Evolutionary conservation across 306 rosid species (phyloP), one percentile per base, ranked within the genome.

Genomic region (Castanea mollissima): DNA sequence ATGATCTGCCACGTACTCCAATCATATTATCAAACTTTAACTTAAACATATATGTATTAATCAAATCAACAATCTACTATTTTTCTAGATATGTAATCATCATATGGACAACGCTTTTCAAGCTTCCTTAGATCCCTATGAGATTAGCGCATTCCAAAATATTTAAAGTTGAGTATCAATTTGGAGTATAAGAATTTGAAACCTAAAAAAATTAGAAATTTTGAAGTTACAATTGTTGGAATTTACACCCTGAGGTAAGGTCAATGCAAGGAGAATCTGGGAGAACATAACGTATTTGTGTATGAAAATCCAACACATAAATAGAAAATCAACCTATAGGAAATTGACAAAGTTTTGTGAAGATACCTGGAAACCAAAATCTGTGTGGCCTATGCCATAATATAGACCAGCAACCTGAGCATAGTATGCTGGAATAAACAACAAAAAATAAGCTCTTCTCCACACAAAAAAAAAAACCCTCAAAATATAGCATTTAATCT

Each of bases 331-430:
- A 67, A 18, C 51, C 23, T 16, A n/a, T 5, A 18, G 8, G 52
- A 38, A 64, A 32, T 65, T 74, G 4, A 35, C 16, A 54, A 8
- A 11, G 16, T 19, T 15, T 31, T 65, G 57, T 32, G 4, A 72
- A 18, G 58, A 80, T 92, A 94, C 98, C 98, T 87, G 94, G 85
- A 95, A 91, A 79, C 99, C 99, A 76, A 75, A 46, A 55, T 88
- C 92, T 35, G 86, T 76, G 31, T 34, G 85, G 74, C 18, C 70
- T 83, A 95, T 86, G 81, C 76, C 79, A 78, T 91, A 95, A 84
- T 84, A 76, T 74, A 95, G 90, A 71, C 92, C 98, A 64, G 98
- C 99, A 80, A 95, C 96, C 87, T 74, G 88, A 79, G 99, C 99
- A 79, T 87, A 79, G 82, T 91, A 95, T 69, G 97, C 99, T 95